Conservation (phyloP, 2,329 filamentous ascomycete genomes). For the Cyanodermella asteris region DNA sequence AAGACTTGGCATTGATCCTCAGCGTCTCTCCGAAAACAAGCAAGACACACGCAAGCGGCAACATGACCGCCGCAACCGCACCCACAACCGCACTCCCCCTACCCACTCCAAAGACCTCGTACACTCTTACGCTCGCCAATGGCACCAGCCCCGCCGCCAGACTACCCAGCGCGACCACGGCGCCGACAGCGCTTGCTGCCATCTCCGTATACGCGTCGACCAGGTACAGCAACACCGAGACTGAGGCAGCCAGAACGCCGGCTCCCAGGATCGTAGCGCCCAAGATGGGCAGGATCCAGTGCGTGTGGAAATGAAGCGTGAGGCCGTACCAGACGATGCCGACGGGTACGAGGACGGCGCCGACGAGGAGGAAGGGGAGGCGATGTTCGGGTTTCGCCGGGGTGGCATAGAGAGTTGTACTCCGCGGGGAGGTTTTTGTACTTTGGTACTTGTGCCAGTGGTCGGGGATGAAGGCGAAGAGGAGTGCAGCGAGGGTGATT, state of each 20-base stretch:
- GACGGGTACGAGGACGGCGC: constrained; percentile 13
- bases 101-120: too few species aligned
- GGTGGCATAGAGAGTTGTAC: too few species aligned
- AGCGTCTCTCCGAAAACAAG: too few species aligned
- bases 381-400: background rate
- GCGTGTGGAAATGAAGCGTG: constrained; percentile 20
- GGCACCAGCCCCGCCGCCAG: too few species aligned
- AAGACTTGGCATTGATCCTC: too few species aligned
- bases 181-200: constrained; percentile 24
- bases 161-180: too few species aligned
- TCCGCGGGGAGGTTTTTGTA: constrained; percentile 2
- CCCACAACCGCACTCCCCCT: too few species aligned
- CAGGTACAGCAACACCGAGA: constrained; percentile 25
- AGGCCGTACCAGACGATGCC: constrained; percentile 26
- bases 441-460: constrained; percentile 24
- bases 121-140: too few species aligned
- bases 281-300: constrained; percentile 27
- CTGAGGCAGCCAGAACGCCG: constrained; percentile 21
- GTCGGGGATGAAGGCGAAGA: constrained; percentile 25
- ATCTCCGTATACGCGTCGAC: constrained; percentile 27
- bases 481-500: constrained; percentile 18
- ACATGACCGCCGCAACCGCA: too few species aligned
- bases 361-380: background rate
- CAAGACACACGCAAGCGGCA: too few species aligned
- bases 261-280: constrained; percentile 18